Base-by-base conservation (phyloP, 257 asterid genomes). In the Rhazya stricta region DNA sequence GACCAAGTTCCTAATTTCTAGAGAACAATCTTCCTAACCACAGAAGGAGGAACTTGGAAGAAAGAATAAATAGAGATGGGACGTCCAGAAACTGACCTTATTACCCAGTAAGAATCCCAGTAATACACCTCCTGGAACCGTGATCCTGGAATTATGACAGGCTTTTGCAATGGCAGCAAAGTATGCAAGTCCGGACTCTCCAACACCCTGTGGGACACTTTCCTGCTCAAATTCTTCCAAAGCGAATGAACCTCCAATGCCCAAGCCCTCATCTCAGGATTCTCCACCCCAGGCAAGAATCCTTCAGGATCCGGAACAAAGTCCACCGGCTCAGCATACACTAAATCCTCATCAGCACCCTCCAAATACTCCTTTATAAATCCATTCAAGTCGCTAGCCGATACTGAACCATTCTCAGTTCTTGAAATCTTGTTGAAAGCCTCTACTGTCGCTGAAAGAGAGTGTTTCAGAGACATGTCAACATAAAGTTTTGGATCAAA, bases 101-200 rank as follows among this genome's bases (percentile, higher is more conserved):
- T 86, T 0, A 91, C 84, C 98, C 98, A 95, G 58, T 91, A 95
- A 32, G 98, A 89, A 76, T 95, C 99, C 99, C 99, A 95, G 34
- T 95, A 91, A 75, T 95, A 95, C 75, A 92, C 97, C 86, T 92
- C 99, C 61, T 89, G 80, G 69, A 92, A 92, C 71, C 98, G 75
- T 1, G 99, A 91, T 56, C 99, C 99, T 4, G 98, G 99, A 18
- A 95, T 88, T 7, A 95, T 77, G 68, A 87, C 91, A 65, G 96
- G 86, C 74, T 85, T 80, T 67, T 85, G 61, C 89, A 95, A 77
- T 4, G 97, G 97, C 82, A 95, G 62, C 89, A 95, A 57, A 34
- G 98, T 91, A 69, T 85, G 81, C 45, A 79, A 66, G 7, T 85
- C 89, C 61, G 98, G 97, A 15, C 74, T 66, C 75, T 81, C 76